phyloP scores from a whole-genome alignment of 2,329 filamentous ascomycete species.

The Zasmidium cellare region DNA sequence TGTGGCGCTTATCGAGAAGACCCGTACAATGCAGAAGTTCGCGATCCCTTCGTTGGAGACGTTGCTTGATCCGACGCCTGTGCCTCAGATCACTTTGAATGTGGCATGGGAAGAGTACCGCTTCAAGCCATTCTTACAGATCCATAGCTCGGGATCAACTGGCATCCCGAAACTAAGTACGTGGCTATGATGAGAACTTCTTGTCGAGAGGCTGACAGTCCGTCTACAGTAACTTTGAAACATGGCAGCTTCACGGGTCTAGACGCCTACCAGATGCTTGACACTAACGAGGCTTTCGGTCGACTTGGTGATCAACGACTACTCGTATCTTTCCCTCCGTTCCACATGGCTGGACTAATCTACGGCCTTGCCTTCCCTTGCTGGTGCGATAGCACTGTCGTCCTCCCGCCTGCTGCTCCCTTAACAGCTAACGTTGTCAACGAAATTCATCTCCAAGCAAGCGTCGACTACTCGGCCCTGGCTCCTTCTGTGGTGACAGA shows the following conservation, averaged over 20 bases:
- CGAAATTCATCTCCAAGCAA: conserved; percentile 3
- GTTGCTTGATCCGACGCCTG: background rate
- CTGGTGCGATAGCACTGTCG: conserved; percentile 7
- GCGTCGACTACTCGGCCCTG: conserved; percentile 1
- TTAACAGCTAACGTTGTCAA: conserved; percentile 7
- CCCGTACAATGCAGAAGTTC: background rate
- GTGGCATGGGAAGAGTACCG: conserved; percentile 6
- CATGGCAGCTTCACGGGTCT: conserved; percentile 2
- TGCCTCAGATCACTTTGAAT: background rate
- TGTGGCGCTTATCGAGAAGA: background rate
- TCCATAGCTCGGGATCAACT: conserved; percentile 13
- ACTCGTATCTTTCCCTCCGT: background rate
- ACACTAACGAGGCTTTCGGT: background rate
- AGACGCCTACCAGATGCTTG: conserved; percentile 6
- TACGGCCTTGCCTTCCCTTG: background rate
- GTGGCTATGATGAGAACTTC: no score
- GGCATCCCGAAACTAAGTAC: conserved; percentile 3
- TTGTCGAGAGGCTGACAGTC: no score
- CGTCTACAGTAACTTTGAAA: background rate
- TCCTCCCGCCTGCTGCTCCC: background rate
- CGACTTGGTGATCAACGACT: background rate
- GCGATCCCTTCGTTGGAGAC: background rate
- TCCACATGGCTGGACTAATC: background rate
- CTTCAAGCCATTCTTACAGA: conserved; percentile 1
- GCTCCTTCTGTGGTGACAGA: conserved; percentile 6